Base-by-base conservation (phyloP, 371 early-diverging fungal genomes). In the Mortierella sp. region DNA sequence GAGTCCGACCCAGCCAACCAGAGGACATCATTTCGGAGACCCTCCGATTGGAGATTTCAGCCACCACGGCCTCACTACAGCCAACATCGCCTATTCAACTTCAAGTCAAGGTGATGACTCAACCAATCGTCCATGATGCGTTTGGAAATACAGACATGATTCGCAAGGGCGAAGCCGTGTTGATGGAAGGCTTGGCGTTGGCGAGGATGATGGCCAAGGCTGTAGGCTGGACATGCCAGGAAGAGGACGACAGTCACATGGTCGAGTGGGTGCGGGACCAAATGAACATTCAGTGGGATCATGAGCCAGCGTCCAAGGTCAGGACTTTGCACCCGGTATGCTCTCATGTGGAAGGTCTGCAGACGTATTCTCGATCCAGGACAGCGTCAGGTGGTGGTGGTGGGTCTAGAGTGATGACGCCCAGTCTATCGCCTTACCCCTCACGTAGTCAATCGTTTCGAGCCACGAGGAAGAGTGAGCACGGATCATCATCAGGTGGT, bases 211-310 rank as follows among this genome's bases (percentile, higher is more conserved):
- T 74, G 64, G 74, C 74, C 0, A 19, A 54, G 13, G 24, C 47
- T 16, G 68, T 57, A 9, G 64, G 57, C 14, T 74, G 74, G 74
- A 67, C 41, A 1, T 74, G 74, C 49, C 49, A 63, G 39, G 74
- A 52, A 13, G 74, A 74, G 24, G 64, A 74, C 40, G 74, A 74
- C 27, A 41, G 64, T 21, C 55, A 63, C n/a, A 74, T 74, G 74
- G 53, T 74, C 2, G 74, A 74, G 25, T 74, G 74, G 74, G 74
- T 74, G 3, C 63, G 74, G 1, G 74, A 74, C 22, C 60, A 74
- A 19, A 67, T 74, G 74, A 45, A 46, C 28, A 67, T 74, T 44
- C 67, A 60, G 22, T 74, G 74, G 74, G 31, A 44, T 16, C 14
- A 48, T 10, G 48, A 49, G 21, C 13, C 37, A 17, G 56, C 14